These are phyloP conservation scores for Aspergillus chevalieri DNA, from an alignment of 2,329 filamentous ascomycete species.

Conservation along the genomic window DNA sequence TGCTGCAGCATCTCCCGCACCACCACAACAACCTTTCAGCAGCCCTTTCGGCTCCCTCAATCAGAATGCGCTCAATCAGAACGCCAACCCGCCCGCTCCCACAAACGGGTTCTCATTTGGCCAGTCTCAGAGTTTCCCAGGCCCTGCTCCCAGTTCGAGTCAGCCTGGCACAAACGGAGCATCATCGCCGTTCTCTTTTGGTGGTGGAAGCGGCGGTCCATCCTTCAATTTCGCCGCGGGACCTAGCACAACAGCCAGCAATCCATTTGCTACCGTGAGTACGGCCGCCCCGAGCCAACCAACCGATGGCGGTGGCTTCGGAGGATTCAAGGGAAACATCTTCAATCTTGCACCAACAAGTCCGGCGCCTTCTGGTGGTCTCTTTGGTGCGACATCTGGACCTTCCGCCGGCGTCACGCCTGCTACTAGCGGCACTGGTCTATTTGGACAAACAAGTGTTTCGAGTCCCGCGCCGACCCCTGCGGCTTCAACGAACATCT, in stretches of 20 bases:
- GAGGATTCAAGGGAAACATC: slow-evolving; percentile 27
- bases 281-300: slow-evolving; percentile 15
- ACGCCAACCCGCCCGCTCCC: slow-evolving; percentile 11
- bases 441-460: slow-evolving; percentile 10
- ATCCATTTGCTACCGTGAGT: slow-evolving; percentile 31
- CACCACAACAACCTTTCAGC: slow-evolving; percentile 14
- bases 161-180: slow-evolving; percentile 18
- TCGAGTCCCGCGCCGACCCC: slow-evolving; percentile 13
- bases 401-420: slow-evolving; percentile 13
- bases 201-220: slow-evolving; percentile 19
- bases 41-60: slow-evolving; percentile 24
- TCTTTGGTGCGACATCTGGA: slow-evolving; percentile 13
- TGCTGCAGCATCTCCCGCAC: slow-evolving; percentile 11
- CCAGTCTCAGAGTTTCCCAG: slow-evolving; percentile 32
- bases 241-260: slow-evolving; percentile 17
- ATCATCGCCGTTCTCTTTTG: slow-evolving; percentile 25
- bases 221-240: slow-evolving; percentile 28
- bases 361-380: slow-evolving; percentile 13
- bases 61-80: slow-evolving; percentile 23
- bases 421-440: slow-evolving; percentile 7
- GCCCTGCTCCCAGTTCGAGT: slow-evolving; percentile 16
- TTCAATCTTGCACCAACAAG: slow-evolving; percentile 23
- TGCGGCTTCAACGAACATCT: slow-evolving; percentile 14
- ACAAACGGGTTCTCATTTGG: slow-evolving; percentile 30
- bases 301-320: slow-evolving; percentile 14